These are phyloP conservation scores for Elsinoe batatas DNA, from an alignment of 2,329 filamentous ascomycete genomes.

Conservation along the genomic window DNA sequence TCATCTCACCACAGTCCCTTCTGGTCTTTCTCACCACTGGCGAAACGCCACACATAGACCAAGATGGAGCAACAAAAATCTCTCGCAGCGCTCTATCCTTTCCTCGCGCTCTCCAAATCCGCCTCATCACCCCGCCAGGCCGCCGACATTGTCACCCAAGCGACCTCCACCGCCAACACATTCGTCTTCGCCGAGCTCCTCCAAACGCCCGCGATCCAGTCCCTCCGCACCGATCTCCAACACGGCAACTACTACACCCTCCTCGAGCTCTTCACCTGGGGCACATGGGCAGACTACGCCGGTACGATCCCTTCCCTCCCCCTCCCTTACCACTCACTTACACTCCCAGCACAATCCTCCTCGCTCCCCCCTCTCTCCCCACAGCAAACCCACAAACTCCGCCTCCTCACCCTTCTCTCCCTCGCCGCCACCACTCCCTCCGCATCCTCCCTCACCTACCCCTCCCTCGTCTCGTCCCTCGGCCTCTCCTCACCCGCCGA, in stretches of 20 bases:
- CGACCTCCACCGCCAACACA: constrained; percentile 80
- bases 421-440: constrained; percentile 49
- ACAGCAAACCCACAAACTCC: constrained; percentile 72
- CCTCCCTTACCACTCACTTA: constrained; percentile 17
- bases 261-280: constrained; percentile 85
- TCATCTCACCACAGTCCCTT: background rate
- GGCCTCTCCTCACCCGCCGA: constrained; percentile 56
- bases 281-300: constrained; percentile 73
- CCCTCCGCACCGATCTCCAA: constrained; percentile 54
- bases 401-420: constrained; percentile 78
- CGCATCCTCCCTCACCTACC: constrained; percentile 58
- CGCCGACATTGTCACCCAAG: constrained; percentile 75
- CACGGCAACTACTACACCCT: constrained; percentile 56
- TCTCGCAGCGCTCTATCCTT: constrained; percentile 63
- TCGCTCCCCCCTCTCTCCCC: constrained; percentile 61
- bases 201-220: constrained; percentile 65
- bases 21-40: background rate
- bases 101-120: constrained; percentile 77
- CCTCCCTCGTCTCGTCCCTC: constrained; percentile 55
- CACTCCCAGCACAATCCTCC: constrained; percentile 32
- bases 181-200: constrained; percentile 95
- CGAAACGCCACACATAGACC: too few relatives aligned
- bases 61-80: constrained; percentile 61
- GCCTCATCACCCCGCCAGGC: constrained; percentile 75
- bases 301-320: constrained; percentile 33